Evolutionary conservation across 2,329 filamentous ascomycete species (phyloP).

Genomic region (Botrytis deweyae): DNA sequence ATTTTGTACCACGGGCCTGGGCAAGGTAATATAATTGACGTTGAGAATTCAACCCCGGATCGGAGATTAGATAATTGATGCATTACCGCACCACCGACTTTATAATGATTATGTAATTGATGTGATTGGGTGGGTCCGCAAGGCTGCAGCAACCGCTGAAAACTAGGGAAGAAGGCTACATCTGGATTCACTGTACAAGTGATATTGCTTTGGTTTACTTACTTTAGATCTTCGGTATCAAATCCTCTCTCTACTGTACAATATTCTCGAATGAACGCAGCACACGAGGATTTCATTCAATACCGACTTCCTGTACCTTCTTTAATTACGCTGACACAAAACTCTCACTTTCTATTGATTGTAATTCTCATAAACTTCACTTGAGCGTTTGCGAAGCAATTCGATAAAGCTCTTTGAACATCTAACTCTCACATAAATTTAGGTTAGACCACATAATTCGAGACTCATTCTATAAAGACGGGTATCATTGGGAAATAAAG

Average conservation of each 20-base stretch:
- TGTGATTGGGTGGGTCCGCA: constrained; percentile 8
- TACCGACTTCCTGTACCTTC: constrained; percentile 13
- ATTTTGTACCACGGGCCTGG: background rate
- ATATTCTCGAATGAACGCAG: constrained; percentile 8
- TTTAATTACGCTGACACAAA: background rate
- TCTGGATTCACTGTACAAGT: constrained; percentile 1
- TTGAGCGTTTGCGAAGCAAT: background rate
- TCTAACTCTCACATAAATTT: constrained; percentile 3
- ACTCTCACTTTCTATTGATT: constrained; percentile 8
- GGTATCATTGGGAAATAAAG: background rate
- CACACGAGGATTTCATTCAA: constrained; percentile 9
- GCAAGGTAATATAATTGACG: constrained; percentile 8
- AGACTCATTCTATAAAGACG: background rate
- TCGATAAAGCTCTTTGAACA: constrained; percentile 18
- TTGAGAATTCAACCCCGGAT: constrained; percentile 11
- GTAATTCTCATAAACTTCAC: constrained; percentile 13
- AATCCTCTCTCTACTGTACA: constrained; percentile 10
- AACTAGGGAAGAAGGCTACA: constrained; percentile 2
- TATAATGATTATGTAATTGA: constrained; percentile 2
- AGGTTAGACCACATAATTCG: constrained; percentile 7
- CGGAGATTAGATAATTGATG: constrained; percentile 12
- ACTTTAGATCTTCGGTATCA: background rate
- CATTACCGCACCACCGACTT: constrained; percentile 3
- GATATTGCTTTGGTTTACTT: background rate
- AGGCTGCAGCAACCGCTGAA: constrained; percentile 8